phyloP scores from a whole-genome alignment of 2,329 filamentous ascomycete species.

The Nectriaceae sp. region DNA sequence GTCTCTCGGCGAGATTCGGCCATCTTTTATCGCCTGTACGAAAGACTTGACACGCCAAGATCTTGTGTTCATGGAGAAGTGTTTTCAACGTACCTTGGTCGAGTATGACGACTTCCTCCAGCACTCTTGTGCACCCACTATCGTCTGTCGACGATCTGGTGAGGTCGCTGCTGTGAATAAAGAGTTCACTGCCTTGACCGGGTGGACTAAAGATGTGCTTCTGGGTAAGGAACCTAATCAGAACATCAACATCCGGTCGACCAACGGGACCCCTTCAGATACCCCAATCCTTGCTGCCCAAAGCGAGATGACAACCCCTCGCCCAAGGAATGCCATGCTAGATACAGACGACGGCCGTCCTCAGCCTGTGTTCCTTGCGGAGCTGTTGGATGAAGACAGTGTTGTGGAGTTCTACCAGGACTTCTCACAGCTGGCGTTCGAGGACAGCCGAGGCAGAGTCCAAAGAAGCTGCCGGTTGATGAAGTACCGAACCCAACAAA shows the following conservation, averaged over 20 bases:
- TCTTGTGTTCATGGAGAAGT: constrained; percentile 96
- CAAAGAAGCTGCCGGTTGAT: constrained; percentile 82
- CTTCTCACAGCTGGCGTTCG: constrained; percentile 89
- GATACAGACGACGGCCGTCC: constrained; percentile 51
- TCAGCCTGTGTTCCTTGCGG: constrained; percentile 86
- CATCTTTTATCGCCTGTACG: constrained; percentile 90
- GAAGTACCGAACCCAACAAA: constrained; percentile 81
- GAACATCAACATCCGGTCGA: constrained; percentile 74
- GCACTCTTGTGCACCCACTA: constrained; percentile 83
- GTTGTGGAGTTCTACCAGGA: constrained; percentile 96
- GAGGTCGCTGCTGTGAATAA: constrained; percentile 96
- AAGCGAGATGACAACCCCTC: constrained; percentile 53
- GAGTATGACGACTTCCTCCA: constrained; percentile 94
- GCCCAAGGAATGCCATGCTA: constrained; percentile 46
- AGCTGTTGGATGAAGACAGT: constrained; percentile 89
- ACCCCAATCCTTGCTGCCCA: constrained; percentile 36
- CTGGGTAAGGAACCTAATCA: constrained; percentile 85
- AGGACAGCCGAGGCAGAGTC: constrained; percentile 83
- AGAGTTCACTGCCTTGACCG: constrained; percentile 93
- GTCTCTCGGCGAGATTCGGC: constrained; percentile 84
- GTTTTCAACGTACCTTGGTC: constrained; percentile 87
- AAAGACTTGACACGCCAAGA: constrained; percentile 87
- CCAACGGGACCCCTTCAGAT: constrained; percentile 27
- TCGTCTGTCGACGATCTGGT: constrained; percentile 88
- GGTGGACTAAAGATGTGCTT: constrained; percentile 88